Base-by-base conservation (phyloP, 108 stramenopile genomes). In the Conticribra weissflogii region DNA sequence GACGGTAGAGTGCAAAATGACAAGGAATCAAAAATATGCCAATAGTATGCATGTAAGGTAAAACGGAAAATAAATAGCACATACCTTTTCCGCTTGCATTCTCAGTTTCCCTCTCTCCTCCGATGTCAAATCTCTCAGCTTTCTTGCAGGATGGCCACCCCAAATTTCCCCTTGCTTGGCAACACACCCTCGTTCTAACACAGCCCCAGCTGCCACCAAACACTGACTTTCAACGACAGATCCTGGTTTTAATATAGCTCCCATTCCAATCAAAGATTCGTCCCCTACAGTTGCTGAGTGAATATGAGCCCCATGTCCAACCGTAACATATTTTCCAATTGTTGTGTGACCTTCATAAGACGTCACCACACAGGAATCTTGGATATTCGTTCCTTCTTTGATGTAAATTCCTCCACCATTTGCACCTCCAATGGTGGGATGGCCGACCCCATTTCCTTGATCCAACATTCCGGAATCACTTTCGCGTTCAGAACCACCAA, bases 221-320 rank as follows among this genome's bases (percentile, higher is more conserved):
- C 88, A 80, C 57, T 91, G 88, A 19, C 68, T 54, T 33, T 85
- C 74, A 16, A 96, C 82, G 1, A 81, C 59, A 32, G 74, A 77
- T 7, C 88, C 88, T 47, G 86, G 84, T 50, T 77, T 79, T 14
- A 96, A 41, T 53, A 91, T 64, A 17, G 78, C 59, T 57, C 95
- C 94, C 95, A 96, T 96, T 3, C 90, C 93, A 63, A 96, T 91
- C 71, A 96, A 81, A 59, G 76, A 86, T 64, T 87, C 68, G 74
- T 96, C 92, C 5, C 82, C 83, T 17, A 95, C 76, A 8, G 81
- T 91, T 22, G 90, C 90, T 12, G 87, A 87, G 73, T 92, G 86
- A 45, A 96, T 90, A 22, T 86, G 84, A 7, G 92, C 95, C 54
- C 83, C 73, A 59, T 96, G 95, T 19, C 95, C 92, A 0, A 96